Percentiles rank a stretch among this genome's conserved stretches.
phyloP scores from a whole-genome alignment of 2,329 filamentous ascomycete genomes.

The Fusarium sp. region DNA sequence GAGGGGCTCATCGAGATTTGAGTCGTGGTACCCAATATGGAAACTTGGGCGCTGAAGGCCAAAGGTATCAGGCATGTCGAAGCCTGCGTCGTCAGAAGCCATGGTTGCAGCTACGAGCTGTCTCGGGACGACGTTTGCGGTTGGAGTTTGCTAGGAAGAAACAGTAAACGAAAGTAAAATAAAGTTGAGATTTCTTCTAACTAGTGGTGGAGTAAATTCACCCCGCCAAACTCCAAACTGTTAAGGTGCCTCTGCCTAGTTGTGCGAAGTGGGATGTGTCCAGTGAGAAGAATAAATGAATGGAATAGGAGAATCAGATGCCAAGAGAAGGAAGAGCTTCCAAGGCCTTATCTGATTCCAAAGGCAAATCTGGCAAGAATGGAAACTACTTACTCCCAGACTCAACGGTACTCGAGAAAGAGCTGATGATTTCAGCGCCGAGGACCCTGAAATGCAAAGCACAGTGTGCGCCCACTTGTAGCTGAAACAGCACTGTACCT shows the following conservation, averaged over 20 bases:
- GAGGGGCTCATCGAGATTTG: constrained; percentile 70
- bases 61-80: constrained; percentile 46
- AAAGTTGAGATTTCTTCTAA: constrained; percentile 49
- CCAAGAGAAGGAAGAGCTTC: neutral
- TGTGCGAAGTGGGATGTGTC: constrained; percentile 30
- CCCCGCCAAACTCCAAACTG: constrained; percentile 38
- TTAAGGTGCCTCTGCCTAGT: neutral
- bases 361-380: too few relatives aligned
- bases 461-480: constrained; percentile 35
- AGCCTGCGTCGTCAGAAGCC: constrained; percentile 41
- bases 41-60: constrained; percentile 62
- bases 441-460: constrained; percentile 41
- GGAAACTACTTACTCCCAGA: too few relatives aligned
- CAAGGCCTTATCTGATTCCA: neutral
- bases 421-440: constrained; percentile 17
- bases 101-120: constrained; percentile 32
- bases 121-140: constrained; percentile 6
- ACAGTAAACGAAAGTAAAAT: neutral
- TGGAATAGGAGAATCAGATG: neutral
- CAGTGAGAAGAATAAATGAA: too few relatives aligned
- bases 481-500: neutral
- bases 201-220: constrained; percentile 48
- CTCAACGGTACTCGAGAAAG: too few relatives aligned
- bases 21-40: constrained; percentile 82
- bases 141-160: constrained; percentile 10